phyloP scores from a whole-genome alignment of 768 basidiomycete genomes.

The Gymnopilus dilepis region DNA sequence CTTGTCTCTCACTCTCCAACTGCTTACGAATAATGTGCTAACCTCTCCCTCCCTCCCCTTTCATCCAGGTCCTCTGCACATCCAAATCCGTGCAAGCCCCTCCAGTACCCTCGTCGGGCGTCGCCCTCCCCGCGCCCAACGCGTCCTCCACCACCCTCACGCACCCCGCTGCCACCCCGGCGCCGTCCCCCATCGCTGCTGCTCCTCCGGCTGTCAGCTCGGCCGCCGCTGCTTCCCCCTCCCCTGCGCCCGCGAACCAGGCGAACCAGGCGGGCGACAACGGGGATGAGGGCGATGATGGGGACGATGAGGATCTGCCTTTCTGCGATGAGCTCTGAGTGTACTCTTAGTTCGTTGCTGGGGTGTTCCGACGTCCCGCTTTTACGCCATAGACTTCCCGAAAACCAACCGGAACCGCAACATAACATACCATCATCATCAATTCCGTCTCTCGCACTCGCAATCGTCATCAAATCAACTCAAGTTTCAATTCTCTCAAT shows the following conservation, averaged over 20 bases:
- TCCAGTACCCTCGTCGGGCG: constrained; percentile 28
- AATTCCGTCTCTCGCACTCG: background rate
- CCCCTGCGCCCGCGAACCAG: background rate
- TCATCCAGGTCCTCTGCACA: constrained; percentile 32
- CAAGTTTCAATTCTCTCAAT: background rate
- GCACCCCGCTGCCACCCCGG: constrained; percentile 4
- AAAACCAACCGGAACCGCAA: no score
- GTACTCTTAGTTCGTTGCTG: background rate
- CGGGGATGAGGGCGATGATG: constrained; percentile 13
- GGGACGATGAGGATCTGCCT: constrained; percentile 28
- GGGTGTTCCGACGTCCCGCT: background rate
- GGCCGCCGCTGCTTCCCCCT: constrained; percentile 5
- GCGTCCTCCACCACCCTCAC: constrained; percentile 17
- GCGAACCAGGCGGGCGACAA: background rate
- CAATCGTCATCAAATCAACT: background rate
- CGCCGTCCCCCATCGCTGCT: constrained; percentile 8
- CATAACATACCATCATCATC: background rate
- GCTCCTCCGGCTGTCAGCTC: background rate
- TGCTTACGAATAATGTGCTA: no score
- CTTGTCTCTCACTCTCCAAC: no score
- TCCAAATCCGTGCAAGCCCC: constrained; percentile 29
- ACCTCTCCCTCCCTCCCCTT: background rate
- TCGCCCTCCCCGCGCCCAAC: constrained; percentile 21
- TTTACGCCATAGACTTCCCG: background rate
- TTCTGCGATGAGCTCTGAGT: constrained; percentile 31